Conservation (phyloP, 1,284 basidiomycete species). For the Marasmius oreades region DNA sequence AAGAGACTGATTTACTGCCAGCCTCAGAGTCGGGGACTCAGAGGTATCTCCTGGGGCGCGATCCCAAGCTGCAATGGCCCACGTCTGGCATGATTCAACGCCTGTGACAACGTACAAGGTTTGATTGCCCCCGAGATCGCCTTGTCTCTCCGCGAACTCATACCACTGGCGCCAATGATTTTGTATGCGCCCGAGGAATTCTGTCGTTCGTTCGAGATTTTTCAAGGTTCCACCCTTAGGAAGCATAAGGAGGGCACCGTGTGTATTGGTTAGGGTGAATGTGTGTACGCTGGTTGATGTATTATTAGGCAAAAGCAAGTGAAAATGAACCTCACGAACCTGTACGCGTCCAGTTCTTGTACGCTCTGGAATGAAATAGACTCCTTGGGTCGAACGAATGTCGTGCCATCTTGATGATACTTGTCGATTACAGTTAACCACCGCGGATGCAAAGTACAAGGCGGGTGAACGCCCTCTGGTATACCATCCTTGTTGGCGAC, state of each 20-base stretch:
- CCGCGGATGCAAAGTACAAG: background rate
- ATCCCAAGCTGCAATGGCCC: background rate
- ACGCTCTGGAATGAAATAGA: background rate
- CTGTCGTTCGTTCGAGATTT: background rate
- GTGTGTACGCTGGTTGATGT: background rate
- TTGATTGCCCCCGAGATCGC: background rate
- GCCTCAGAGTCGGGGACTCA: background rate
- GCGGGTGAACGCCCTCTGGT: background rate
- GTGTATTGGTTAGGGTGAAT: background rate
- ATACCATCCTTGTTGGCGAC: background rate
- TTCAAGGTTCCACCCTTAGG: background rate
- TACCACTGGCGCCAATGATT: background rate
- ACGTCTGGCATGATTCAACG: background rate
- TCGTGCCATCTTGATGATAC: background rate
- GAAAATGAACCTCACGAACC: background rate
- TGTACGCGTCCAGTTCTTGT: background rate
- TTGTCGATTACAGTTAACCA: background rate
- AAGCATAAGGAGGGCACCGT: background rate
- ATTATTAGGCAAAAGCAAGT: background rate
- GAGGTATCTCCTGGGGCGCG: background rate
- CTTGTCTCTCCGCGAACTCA: background rate
- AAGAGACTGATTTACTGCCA: background rate
- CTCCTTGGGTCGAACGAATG: background rate
- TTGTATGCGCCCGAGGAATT: background rate
- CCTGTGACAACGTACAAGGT: background rate